A percentile compares a stretch with the other conserved stretches of the same genome.
phyloP scores from a whole-genome alignment of 331 rosid species.

The Malus hybrid region DNA sequence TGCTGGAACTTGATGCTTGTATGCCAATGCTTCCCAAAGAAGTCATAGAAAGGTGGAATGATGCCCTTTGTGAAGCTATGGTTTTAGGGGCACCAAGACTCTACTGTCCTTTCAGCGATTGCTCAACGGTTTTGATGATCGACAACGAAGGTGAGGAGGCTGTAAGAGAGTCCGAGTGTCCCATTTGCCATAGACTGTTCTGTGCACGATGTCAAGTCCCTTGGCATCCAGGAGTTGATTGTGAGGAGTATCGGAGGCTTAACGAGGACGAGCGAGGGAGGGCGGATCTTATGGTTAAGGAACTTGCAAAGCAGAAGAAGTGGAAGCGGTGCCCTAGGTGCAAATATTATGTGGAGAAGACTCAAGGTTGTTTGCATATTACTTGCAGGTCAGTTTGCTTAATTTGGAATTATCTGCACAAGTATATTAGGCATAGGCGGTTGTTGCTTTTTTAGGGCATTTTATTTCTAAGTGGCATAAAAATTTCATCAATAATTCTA shows the following conservation, averaged over 20 bases:
- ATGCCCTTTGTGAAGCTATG: constrained; percentile 37
- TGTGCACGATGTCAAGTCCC: constrained; percentile 48
- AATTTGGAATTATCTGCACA: too few species aligned
- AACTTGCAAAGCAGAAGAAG: constrained; percentile 33
- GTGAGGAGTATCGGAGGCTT: constrained; percentile 38
- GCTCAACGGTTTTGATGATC: constrained; percentile 40
- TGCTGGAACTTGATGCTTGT: constrained; percentile 34
- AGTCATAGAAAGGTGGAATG: constrained; percentile 41
- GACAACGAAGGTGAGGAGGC: constrained; percentile 14
- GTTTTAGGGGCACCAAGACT: constrained; percentile 12
- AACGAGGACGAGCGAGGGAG: constrained; percentile 38
- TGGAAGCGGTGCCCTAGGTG: constrained; percentile 71
- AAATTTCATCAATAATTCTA: too few species aligned
- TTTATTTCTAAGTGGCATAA: too few species aligned
- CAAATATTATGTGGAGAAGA: constrained; percentile 41
- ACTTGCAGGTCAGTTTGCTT: constrained; percentile 40
- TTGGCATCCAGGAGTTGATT: constrained; percentile 55
- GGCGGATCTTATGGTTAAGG: constrained; percentile 39
- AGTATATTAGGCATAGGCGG: too few species aligned
- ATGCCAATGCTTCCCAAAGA: constrained; percentile 33
- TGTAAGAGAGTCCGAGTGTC: constrained; percentile 44
- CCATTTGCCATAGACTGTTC: constrained; percentile 57
- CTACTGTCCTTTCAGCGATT: constrained; percentile 60
- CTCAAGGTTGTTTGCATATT: constrained; percentile 52
- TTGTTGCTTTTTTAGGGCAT: too few species aligned